Evolutionary conservation across 2,329 filamentous ascomycete genomes (phyloP), one percentile per base, ranked within the genome.

Genomic region (Arthrobotrys pseudoclavata): DNA sequence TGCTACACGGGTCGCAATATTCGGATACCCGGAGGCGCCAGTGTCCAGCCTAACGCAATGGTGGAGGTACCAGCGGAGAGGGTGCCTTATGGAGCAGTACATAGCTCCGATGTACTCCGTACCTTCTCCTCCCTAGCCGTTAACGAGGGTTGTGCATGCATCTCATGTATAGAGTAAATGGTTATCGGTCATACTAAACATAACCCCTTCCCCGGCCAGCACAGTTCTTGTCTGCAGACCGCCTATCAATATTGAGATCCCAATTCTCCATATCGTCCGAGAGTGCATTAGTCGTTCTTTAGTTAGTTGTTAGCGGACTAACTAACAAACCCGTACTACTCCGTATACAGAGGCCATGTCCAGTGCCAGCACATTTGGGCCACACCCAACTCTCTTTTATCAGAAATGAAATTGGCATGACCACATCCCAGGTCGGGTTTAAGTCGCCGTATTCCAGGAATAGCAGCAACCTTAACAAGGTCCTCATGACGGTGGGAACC

Each of bases 371-470:
- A 45, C 42, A 45, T 45, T 20, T n/a, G 42, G 42, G n/a, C 42
- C 42, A 45, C 42, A 45, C 42, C 6, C 42, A 45, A 45, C 15
- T 45, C n/a, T 53, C 47, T 62, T 77, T 62, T 62, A 67, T 68
- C 67, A 77, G 74, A 77, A 71, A 77, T 77, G 74, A 77, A 71
- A 77, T 77, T 77, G 71, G 67, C 37, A 71, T 71, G 74, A 70
- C 74, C 67, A 50, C 67, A 70, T 70, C 63, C 74, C 74, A 68
- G 67, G 74, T 57, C 61, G 60, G 45, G 72, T 60, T 62, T 70
- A 77, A 77, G 74, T 77, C 74, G 74, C 74, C 74, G 74, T 77
- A 77, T 71, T 71, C 74, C 74, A 77, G 74, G 74, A 77, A 77
- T 77, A 77, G 74, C 60, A 77, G 61, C 74, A 77, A 63, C 52